Evolutionary conservation across 1,139 yeast genomes (phyloP), one percentile per base, ranked within the genome.

Genomic region (Pichia sorboxylosa): DNA sequence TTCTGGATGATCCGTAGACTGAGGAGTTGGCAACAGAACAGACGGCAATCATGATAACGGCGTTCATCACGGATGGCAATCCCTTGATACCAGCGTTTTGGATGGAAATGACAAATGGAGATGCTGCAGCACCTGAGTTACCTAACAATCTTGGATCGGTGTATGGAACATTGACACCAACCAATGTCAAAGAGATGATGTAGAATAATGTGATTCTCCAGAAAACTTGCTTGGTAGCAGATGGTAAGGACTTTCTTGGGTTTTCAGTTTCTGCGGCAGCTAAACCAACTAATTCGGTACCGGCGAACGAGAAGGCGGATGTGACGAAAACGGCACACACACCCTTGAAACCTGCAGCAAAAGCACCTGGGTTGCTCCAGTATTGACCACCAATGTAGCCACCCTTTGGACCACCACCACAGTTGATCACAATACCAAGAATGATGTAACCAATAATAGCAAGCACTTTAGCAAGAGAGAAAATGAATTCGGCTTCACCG

Each of bases 271-370:
- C 94, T 14, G 92, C 84, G 24, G 93, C 85, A 14, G 93, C 85
- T 42, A 84, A 62, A 34, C 92, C 92, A 37, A 79, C 79, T 49
- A 80, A 64, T 57, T 82, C 94, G 33, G 80, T 72, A 47, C 92
- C 92, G 34, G 87, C 85, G 48, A 81, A 79, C 4, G 94, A 74
- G 57, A 83, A 85, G 6, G 94, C 92, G 18, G 94, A 92, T 21
- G 78, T 71, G 32, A 85, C 84, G 48, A 85, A 80, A 21, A 80
- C 80, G n/a, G 82, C 63, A 48, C 84, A 72, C 19, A 83, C 73
- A 44, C 95, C 95, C 52, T 84, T 83, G 63, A 70, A 82, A 37
- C 62, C 70, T 69, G 51, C 60, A 38, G 62, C 67, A 59, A 64
- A 73, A 5, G 83, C 60, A 43, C 83, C 84, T 1, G 78, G 76